Evolutionary conservation across 1,284 basidiomycete species (phyloP).

Genomic region (Microbotryum silenes-acaulis): DNA sequence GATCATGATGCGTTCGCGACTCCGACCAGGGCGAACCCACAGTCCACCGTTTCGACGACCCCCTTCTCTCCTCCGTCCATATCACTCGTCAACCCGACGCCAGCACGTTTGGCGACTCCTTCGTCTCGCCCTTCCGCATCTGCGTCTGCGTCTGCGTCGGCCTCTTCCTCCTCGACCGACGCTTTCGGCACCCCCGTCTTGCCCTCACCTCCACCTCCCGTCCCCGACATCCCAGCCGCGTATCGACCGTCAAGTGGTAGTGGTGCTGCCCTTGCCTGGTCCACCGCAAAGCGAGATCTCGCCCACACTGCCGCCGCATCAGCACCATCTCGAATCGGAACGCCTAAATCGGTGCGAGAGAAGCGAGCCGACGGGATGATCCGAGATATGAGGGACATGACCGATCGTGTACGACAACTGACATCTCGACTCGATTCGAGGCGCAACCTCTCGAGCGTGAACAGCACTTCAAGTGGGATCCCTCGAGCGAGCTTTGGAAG

Average conservation of each 20-base stretch:
- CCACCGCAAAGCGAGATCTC: conserved; percentile 1
- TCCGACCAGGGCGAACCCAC: background rate
- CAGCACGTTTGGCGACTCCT: background rate
- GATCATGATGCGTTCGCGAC: too few relatives aligned
- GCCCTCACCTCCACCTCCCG: background rate
- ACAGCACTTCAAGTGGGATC: conserved; percentile 12
- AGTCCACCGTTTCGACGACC: background rate
- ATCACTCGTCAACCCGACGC: conserved; percentile 8
- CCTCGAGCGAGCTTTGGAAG: conserved; percentile 15
- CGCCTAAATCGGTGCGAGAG: conserved; percentile 9
- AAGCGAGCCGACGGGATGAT: conserved; percentile 23
- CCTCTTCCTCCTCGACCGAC: background rate
- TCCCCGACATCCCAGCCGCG: background rate
- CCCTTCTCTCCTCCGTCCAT: conserved; percentile 8
- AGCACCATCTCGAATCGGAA: background rate
- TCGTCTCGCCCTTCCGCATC: background rate
- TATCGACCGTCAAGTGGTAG: background rate
- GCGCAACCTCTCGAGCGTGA: conserved; percentile 14
- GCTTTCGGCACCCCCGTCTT: background rate
- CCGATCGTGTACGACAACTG: conserved; percentile 23
- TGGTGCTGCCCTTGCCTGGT: conserved; percentile 3
- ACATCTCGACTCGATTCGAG: conserved; percentile 26
- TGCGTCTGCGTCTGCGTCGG: background rate
- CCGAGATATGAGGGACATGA: conserved; percentile 32
- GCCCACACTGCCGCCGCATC: conserved; percentile 2